phyloP scores from a whole-genome alignment of 345 rosid species.

The Euphorbia peplus region DNA sequence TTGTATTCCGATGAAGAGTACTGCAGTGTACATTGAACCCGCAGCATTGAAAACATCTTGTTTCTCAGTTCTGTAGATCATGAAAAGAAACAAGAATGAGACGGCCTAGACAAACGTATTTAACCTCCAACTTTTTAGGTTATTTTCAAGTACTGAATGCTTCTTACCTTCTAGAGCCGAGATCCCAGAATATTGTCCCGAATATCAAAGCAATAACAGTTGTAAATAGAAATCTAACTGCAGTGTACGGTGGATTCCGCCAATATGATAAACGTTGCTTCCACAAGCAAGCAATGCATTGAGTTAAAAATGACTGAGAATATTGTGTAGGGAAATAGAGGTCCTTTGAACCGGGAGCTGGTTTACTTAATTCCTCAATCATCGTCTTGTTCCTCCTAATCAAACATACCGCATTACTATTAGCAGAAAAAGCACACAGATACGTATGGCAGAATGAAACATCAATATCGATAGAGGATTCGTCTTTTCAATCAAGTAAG shows the following conservation, averaged over 20 bases:
- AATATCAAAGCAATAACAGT: conserved; percentile 51
- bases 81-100: neutral
- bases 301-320: conserved; percentile 51
- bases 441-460: neutral
- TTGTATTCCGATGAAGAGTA: conserved; percentile 71
- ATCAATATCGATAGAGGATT: neutral
- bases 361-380: conserved; percentile 48
- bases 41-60: conserved; percentile 63
- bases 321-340: conserved; percentile 51
- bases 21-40: conserved; percentile 75
- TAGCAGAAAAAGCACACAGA: neutral
- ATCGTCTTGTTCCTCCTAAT: conserved; percentile 53
- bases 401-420: neutral
- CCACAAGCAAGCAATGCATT: conserved; percentile 70
- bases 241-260: conserved; percentile 71
- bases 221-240: conserved; percentile 64
- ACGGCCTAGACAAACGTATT: neutral
- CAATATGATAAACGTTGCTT: conserved; percentile 70
- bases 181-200: conserved; percentile 68
- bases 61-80: conserved; percentile 28
- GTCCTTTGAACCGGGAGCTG: conserved; percentile 60
- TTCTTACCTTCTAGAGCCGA: conserved; percentile 61
- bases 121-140: neutral
- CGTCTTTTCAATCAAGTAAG: neutral
- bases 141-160: neutral